phyloP scores from a whole-genome alignment of 768 basidiomycete genomes.

The Boletus barrowsii region DNA sequence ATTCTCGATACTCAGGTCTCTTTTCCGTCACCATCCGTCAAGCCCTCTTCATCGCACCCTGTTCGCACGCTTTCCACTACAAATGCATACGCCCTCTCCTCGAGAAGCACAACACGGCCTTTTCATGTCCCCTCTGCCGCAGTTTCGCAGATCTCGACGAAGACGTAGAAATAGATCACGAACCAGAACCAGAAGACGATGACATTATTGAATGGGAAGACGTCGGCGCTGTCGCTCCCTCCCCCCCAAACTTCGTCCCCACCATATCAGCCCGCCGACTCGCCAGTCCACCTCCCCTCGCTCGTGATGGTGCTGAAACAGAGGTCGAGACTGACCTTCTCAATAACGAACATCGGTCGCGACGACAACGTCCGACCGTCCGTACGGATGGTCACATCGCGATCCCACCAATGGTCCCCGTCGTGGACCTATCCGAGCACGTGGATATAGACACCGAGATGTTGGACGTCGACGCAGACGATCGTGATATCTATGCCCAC shows the following conservation, averaged over 20 bases:
- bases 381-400: constrained; percentile 27
- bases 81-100: constrained; percentile 95
- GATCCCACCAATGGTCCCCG: constrained; percentile 4
- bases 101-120: constrained; percentile 85
- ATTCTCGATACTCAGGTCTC: constrained; percentile 39
- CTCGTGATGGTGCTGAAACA: constrained; percentile 32
- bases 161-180: constrained; percentile 77
- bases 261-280: constrained; percentile 12
- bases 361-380: constrained; percentile 22
- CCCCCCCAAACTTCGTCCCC: background rate
- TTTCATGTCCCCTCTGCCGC: constrained; percentile 92
- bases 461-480: constrained; percentile 23
- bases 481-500: background rate
- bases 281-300: constrained; percentile 21
- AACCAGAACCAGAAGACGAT: constrained; percentile 29
- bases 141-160: constrained; percentile 95
- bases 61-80: constrained; percentile 94
- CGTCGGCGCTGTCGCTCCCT: background rate
- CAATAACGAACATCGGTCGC: constrained; percentile 7
- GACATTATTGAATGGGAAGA: constrained; percentile 25
- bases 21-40: constrained; percentile 93
- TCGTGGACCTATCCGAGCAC: constrained; percentile 6
- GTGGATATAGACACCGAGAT: constrained; percentile 27
- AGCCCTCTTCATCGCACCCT: constrained; percentile 95
- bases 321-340: constrained; percentile 31